Conservation (phyloP, 2,329 filamentous ascomycete species). For the Microdochium trichocladiopsis region DNA sequence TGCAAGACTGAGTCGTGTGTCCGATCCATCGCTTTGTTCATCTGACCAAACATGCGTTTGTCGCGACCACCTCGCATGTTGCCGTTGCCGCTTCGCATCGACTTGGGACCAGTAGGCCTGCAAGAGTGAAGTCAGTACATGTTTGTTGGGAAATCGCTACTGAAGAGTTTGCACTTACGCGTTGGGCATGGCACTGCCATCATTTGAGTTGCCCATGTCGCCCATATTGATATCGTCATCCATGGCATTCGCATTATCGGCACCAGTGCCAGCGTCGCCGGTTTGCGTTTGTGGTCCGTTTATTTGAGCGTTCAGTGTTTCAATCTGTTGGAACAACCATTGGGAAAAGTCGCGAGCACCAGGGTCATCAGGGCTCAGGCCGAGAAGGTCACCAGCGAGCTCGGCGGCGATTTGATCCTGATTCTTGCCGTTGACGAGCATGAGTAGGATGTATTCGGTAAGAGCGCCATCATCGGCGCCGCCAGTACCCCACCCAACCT, state of each 20-base stretch:
- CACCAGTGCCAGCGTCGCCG: slow-evolving; percentile 6
- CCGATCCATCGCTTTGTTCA: slow-evolving; percentile 78
- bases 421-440: slow-evolving; percentile 93
- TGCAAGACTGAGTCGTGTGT: slow-evolving; percentile 69
- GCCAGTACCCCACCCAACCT: slow-evolving; percentile 85
- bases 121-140: slow-evolving; percentile 8
- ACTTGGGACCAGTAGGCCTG: slow-evolving; percentile 90
- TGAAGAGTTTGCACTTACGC: slow-evolving; percentile 40
- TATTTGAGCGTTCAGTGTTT: slow-evolving; percentile 55
- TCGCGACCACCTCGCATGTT: slow-evolving; percentile 55
- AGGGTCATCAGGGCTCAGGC: slow-evolving; percentile 74
- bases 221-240: slow-evolving; percentile 67
- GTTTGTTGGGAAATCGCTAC: too few species aligned
- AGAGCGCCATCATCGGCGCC: slow-evolving; percentile 73
- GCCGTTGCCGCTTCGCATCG: slow-evolving; percentile 71
- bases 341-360: slow-evolving; percentile 75
- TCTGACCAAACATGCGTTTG: slow-evolving; percentile 78
- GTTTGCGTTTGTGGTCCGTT: slow-evolving; percentile 38
- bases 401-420: slow-evolving; percentile 85
- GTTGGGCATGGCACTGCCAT: slow-evolving; percentile 41
- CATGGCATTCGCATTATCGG: slow-evolving; percentile 20
- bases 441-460: slow-evolving; percentile 93
- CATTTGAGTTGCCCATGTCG: slow-evolving; percentile 59
- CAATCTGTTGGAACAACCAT: slow-evolving; percentile 91
- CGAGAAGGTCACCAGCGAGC: slow-evolving; percentile 79